Conservation (phyloP, 352 stramenopile genomes). For the Pythium plurisporium region DNA sequence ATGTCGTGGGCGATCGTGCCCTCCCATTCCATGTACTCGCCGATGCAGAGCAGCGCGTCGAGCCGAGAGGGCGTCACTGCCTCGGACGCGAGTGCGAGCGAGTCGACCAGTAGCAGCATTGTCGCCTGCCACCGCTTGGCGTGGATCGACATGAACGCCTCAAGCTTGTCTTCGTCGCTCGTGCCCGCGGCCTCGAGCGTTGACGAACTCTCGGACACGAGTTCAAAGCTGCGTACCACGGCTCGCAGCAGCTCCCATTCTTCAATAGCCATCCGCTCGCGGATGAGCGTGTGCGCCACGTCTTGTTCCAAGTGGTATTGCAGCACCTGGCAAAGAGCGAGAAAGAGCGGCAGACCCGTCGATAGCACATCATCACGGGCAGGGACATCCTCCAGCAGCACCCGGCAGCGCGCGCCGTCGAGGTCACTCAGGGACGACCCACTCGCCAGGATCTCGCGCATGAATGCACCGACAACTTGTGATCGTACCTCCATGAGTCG, state of each 20-base stretch:
- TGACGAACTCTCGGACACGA: conserved; percentile 15
- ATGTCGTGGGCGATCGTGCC: conserved; percentile 79
- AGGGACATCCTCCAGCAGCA: conserved; percentile 45
- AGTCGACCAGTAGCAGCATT: conserved; percentile 76
- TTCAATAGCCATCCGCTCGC: conserved; percentile 50
- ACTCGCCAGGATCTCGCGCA: conserved; percentile 36
- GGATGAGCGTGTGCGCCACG: conserved; percentile 53
- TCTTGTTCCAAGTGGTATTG: conserved; percentile 86
- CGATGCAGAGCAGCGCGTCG: conserved; percentile 56
- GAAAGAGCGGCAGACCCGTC: conserved; percentile 68
- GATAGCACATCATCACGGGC: conserved; percentile 57
- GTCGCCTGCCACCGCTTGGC: conserved; percentile 80
- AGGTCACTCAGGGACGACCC: conserved; percentile 35
- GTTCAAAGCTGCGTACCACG: conserved; percentile 67
- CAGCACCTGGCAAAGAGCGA: conserved; percentile 76
- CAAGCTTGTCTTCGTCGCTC: conserved; percentile 22
- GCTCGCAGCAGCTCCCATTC: conserved; percentile 54
- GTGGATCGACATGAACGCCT: conserved; percentile 61
- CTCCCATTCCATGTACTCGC: conserved; percentile 85
- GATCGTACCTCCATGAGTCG: conserved; percentile 65
- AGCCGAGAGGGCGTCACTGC: conserved; percentile 54
- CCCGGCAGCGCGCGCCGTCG: conserved; percentile 35
- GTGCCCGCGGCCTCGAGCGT: not conserved
- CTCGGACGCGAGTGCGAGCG: conserved; percentile 52
- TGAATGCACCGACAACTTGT: conserved; percentile 45